Conservation (phyloP, 2,329 filamentous ascomycete species). For the Fusarium sp. region DNA sequence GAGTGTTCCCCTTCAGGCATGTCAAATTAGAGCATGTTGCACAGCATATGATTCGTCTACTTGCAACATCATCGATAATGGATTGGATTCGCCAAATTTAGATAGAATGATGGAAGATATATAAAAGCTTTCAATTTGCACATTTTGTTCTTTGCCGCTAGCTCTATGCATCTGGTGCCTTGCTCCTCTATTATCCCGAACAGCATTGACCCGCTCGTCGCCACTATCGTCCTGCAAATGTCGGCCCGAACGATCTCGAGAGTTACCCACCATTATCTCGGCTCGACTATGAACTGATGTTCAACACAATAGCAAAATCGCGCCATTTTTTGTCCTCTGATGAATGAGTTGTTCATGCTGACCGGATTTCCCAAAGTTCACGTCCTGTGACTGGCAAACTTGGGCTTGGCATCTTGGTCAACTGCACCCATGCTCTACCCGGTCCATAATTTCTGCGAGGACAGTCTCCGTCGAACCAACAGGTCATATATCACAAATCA, state of each 20-base stretch:
- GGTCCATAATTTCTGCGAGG: background rate
- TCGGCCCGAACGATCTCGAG: background rate
- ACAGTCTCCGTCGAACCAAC: background rate
- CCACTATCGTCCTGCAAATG: background rate
- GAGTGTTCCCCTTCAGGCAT: background rate
- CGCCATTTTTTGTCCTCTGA: too few relatives aligned
- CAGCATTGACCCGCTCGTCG: background rate
- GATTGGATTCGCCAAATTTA: too few relatives aligned
- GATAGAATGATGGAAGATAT: background rate
- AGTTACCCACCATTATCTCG: background rate
- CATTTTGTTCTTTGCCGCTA: background rate
- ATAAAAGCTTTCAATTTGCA: background rate
- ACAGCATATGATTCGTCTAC: background rate
- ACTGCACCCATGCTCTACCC: background rate
- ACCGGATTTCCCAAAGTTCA: background rate
- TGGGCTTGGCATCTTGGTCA: background rate
- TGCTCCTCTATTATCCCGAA: background rate
- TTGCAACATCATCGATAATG: accelerated
- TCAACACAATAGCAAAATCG: accelerated
- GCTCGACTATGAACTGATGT: background rate
- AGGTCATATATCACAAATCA: background rate
- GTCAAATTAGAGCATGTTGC: background rate
- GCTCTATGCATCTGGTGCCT: too few relatives aligned
- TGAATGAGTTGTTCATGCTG: background rate
- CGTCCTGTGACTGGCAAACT: background rate